A percentile compares a stretch with the other conserved stretches of the same genome.
Conservation (phyloP, 2,329 filamentous ascomycete species). For the Sporothrix variecibatus region DNA sequence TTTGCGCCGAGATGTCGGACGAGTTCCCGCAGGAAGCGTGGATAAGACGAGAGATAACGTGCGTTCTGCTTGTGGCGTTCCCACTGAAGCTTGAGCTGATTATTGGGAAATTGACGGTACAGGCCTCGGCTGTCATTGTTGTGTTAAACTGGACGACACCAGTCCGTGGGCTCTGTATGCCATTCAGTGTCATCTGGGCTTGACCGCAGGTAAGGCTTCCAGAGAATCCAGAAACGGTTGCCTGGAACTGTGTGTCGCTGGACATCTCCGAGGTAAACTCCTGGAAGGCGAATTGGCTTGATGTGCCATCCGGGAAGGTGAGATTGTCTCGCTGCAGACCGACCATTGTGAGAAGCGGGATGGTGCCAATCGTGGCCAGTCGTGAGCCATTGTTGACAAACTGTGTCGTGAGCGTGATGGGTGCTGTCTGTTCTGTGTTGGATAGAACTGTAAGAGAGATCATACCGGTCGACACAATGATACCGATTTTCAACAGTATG, state of each 20-base stretch:
- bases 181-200: constrained; percentile 35
- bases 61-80: constrained; percentile 23
- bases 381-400: constrained; percentile 37
- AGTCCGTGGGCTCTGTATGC: constrained; percentile 31
- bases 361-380: constrained; percentile 33
- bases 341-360: constrained; percentile 41
- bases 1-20: constrained; percentile 28
- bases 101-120: background rate
- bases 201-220: constrained; percentile 39
- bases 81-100: background rate
- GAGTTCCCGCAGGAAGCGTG: background rate
- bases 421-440: constrained; percentile 33
- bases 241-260: constrained; percentile 34
- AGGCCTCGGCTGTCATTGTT: constrained; percentile 32
- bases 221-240: constrained; percentile 42
- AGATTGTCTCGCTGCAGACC: constrained; percentile 37
- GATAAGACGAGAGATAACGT: constrained; percentile 33
- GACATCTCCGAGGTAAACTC: constrained; percentile 37
- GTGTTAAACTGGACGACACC: constrained; percentile 36
- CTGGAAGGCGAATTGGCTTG: constrained; percentile 41
- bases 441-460: constrained; percentile 39
- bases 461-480: constrained; percentile 43
- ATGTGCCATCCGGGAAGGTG: constrained; percentile 39
- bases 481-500: constrained; percentile 39
- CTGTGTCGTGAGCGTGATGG: constrained; percentile 34